These are phyloP conservation scores for Mycena olivaceomarginata DNA, from an alignment of 768 basidiomycete species.

Conservation along the genomic window DNA sequence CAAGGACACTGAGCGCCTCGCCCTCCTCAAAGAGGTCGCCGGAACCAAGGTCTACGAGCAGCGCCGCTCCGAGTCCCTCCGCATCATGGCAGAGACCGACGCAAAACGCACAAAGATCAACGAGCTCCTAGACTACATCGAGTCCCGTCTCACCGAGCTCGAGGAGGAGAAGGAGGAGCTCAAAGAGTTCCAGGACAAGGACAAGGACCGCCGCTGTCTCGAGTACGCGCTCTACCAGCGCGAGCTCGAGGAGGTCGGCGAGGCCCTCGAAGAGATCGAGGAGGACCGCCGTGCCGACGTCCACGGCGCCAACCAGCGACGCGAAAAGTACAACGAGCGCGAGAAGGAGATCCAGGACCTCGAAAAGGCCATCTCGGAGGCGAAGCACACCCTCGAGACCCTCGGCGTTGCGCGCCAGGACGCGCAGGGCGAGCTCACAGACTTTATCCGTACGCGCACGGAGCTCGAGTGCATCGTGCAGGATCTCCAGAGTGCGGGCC, in stretches of 20 bases:
- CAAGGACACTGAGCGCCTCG: constrained; percentile 95
- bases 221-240: constrained; percentile 96
- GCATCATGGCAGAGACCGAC: constrained; percentile 98
- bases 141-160: constrained; percentile 91
- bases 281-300: constrained; percentile 89
- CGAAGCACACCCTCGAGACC: constrained; percentile 83
- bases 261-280: constrained; percentile 90
- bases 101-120: constrained; percentile 93
- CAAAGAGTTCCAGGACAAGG: constrained; percentile 97
- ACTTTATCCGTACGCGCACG: constrained; percentile 89
- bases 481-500: constrained; percentile 83
- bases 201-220: constrained; percentile 94
- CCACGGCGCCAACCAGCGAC: constrained; percentile 87
- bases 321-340: constrained; percentile 88
- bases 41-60: constrained; percentile 99
- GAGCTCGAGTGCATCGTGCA: constrained; percentile 90
- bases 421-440: constrained; percentile 88
- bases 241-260: constrained; percentile 92
- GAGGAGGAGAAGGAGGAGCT: constrained; percentile 99
- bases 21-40: constrained; percentile 97
- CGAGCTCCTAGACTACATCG: constrained; percentile 93
- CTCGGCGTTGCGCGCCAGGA: constrained; percentile 83
- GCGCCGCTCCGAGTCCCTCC: constrained; percentile 92
- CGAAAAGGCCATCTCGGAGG: constrained; percentile 82
- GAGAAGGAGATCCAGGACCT: constrained; percentile 89